Evolutionary conservation across 441 rosid genomes (phyloP), one percentile per base, ranked within the genome.

Genomic region (Gossypium schwendimanii): DNA sequence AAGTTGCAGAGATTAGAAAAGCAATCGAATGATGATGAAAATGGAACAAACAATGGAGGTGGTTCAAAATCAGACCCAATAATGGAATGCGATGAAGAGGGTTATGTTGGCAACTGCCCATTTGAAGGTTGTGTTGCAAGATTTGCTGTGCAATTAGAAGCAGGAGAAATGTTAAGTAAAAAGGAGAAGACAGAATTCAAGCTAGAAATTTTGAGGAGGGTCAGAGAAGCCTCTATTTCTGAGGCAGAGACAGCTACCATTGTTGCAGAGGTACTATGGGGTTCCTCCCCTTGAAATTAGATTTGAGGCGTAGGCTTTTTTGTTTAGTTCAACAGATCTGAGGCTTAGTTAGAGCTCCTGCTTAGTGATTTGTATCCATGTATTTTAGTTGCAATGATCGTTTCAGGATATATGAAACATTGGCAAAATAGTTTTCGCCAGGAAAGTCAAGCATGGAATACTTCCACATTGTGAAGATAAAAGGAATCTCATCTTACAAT

Each of bases 261-360:
- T 60, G 58, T 78, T 67, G 87, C 85, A 63, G 89, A 84, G 69
- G 87, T 88, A 5, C 62, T 88, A 1, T 87, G 90, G 90, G 89
- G 89, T 58, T 84, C 87, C 24, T 82, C 84, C 0, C 73, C 84
- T 31, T 86, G 80, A 79, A 67, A 70, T n/a, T 47, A 33, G 14
- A 14, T 6, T 31, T 63, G 23, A 20, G 8, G 14, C 54, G 2
- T 36, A 36, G 44, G 44, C 10, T 36, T 7, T 36, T 36, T 36
- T 36, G 10, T 36, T 7, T 36, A 36, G 44, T 36, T 36, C 44
- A 36, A 36, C 44, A 8, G 44, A 36, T 36, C 2, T 36, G 44
- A 36, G 44, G 44, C 44, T 36, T 8, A 36, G 11, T 36, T 36
- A 36, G 44, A 36, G 44, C 44, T 36, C 44, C 44, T 7, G 10